Percentiles rank a stretch among this genome's conserved stretches.
Conservation (phyloP, 2,329 filamentous ascomycete genomes). For the Teratosphaeria zuluensis region DNA sequence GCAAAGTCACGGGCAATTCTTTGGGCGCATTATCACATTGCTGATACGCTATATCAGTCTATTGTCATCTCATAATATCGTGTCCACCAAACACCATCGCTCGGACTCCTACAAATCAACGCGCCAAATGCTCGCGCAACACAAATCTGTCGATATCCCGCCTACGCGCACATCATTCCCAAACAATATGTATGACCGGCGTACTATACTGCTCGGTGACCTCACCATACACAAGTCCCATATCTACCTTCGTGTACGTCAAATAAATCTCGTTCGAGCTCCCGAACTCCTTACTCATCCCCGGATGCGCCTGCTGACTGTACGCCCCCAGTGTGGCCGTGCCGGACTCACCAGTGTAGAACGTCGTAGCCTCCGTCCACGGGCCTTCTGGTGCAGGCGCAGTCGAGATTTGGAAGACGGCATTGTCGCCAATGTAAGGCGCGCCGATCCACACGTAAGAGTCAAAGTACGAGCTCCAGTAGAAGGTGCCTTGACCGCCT, state of each 20-base stretch:
- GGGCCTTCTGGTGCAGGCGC: conserved; percentile 22
- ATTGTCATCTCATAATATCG: neutral
- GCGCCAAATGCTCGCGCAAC: neutral
- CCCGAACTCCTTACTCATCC: neutral
- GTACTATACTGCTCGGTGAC: neutral
- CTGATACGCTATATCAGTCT: too few species aligned
- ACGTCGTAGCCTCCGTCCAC: conserved; percentile 16
- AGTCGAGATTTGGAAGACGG: conserved; percentile 20
- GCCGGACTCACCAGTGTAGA: conserved; percentile 12
- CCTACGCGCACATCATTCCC: neutral
- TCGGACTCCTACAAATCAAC: neutral
- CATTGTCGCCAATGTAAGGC: conserved; percentile 4
- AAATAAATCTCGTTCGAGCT: conserved; percentile 2
- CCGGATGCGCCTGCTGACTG: conserved; percentile 4
- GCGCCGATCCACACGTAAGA: conserved; percentile 25
- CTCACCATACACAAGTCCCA: neutral
- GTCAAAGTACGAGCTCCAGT: conserved; percentile 19
- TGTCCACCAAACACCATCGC: neutral
- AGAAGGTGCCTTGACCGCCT: conserved; percentile 23
- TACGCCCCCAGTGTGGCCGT: neutral
- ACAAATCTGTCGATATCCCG: neutral
- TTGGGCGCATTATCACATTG: too few species aligned
- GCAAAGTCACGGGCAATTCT: too few species aligned
- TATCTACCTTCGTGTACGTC: conserved; percentile 2
- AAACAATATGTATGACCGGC: conserved; percentile 1